Percentiles rank a stretch among this genome's conserved stretches.
Evolutionary conservation across 2,329 filamentous ascomycete species (phyloP).

Genomic region (Colletotrichum scovillei): DNA sequence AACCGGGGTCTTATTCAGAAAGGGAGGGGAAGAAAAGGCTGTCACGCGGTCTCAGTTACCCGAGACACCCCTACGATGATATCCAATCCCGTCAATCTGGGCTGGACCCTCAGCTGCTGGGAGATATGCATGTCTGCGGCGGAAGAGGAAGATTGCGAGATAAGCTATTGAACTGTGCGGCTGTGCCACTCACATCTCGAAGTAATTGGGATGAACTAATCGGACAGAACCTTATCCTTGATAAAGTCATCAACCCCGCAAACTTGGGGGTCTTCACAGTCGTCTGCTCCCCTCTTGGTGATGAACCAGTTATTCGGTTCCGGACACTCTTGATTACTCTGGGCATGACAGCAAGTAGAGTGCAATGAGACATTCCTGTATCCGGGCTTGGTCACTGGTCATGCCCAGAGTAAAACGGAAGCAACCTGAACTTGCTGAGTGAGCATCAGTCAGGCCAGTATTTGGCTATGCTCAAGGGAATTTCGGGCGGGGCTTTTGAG

Average conservation of each 20-base stretch:
- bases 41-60: slow-evolving; percentile 30
- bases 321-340: background rate
- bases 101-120: background rate
- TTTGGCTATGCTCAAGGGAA: background rate
- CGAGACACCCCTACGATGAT: slow-evolving; percentile 12
- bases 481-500: background rate
- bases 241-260: background rate
- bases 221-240: background rate
- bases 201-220: background rate
- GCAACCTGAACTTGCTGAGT: background rate
- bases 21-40: background rate
- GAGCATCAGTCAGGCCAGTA: background rate
- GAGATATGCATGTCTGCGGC: slow-evolving; percentile 19
- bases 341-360: too few relatives aligned
- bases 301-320: background rate
- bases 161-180: background rate
- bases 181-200: background rate
- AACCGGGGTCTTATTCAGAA: background rate
- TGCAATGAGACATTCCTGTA: too few relatives aligned
- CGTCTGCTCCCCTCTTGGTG: background rate
- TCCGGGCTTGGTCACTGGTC: background rate
- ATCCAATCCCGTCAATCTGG: slow-evolving; percentile 12
- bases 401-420: background rate
- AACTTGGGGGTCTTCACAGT: background rate
- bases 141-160: slow-evolving; percentile 10